Evolutionary conservation across 345 rosid species (phyloP), one percentile per base, ranked within the genome.

Genomic region (Gynandropsis gynandra): DNA sequence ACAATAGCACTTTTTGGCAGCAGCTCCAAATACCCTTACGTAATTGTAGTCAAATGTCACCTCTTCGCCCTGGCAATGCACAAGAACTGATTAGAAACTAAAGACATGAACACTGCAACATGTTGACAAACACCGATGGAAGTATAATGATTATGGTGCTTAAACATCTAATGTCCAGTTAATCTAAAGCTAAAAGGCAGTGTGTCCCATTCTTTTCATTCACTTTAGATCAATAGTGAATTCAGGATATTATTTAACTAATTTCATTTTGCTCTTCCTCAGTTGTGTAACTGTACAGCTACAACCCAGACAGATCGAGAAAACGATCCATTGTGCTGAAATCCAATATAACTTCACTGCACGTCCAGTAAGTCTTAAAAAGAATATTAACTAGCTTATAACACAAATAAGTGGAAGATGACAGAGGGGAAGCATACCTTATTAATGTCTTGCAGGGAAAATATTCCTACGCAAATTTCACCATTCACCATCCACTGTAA

Each of bases 401-500:
- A 13, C 41, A 10, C 11, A 37, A 34, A 34, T 13, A 43, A 9
- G 4, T 18, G 3, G 7, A 8, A 43, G 17, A 58, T 20, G 9
- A 13, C 50, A 56, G 49, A 8, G 44, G 18, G 49, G 34, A 39
- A 45, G 50, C 76, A 31, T 76, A 92, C 97, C 97, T 82, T 73
- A 65, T 75, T 82, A 49, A 92, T 85, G 65, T 83, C 88, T 74
- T 83, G 75, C 61, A 87, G 50, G 16, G 98, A 88, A 78, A 92
- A 92, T 54, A 92, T 65, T 52, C 98, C 98, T 41, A 92, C 85
- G 49, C 97, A 92, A 63, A 92, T 87, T 76, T 92, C 98, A 64
- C 98, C 98, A 68, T 92, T 87, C 63, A 92, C 97, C 83, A 92
- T 81, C 98, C 98, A 92, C 98, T 90, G 95, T 63, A 44, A 66